Percentiles rank a stretch among this genome's conserved stretches.
Conservation (phyloP, 2,329 filamentous ascomycete genomes). For the Fusarium bulbicola region DNA sequence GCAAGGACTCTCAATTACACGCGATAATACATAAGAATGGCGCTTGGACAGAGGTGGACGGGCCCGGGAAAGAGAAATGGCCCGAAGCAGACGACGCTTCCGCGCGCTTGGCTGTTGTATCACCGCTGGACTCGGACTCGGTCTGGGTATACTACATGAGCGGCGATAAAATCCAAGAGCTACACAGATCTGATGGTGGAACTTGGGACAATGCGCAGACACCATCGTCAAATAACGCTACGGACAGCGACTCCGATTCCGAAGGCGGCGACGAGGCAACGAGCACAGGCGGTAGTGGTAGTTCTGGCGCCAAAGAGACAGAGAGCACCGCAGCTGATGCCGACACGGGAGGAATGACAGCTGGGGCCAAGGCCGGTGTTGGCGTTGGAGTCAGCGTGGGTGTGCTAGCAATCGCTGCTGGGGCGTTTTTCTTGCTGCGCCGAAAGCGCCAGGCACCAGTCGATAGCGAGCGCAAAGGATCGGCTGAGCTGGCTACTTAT, state of each 20-base stretch:
- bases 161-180: slow-evolving; percentile 11
- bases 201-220: slow-evolving; percentile 5
- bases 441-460: neutral
- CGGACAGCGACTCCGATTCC: neutral
- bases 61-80: slow-evolving; percentile 6
- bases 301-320: neutral
- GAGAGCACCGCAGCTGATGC: neutral
- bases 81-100: slow-evolving; percentile 12
- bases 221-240: neutral
- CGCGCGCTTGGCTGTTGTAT: slow-evolving; percentile 17
- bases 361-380: slow-evolving; percentile 22
- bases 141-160: slow-evolving; percentile 27
- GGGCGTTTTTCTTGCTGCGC: slow-evolving; percentile 4
- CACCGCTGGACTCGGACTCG: slow-evolving; percentile 3
- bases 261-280: neutral
- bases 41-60: neutral
- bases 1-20: slow-evolving; percentile 11
- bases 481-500: slow-evolving; percentile 3
- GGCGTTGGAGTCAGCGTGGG: slow-evolving; percentile 7
- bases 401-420: neutral
- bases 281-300: neutral
- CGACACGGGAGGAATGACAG: neutral
- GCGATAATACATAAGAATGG: neutral
- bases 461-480: neutral
- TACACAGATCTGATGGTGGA: neutral